Conservation (phyloP, 805 yeast species). For the Yarrowia sp. region DNA sequence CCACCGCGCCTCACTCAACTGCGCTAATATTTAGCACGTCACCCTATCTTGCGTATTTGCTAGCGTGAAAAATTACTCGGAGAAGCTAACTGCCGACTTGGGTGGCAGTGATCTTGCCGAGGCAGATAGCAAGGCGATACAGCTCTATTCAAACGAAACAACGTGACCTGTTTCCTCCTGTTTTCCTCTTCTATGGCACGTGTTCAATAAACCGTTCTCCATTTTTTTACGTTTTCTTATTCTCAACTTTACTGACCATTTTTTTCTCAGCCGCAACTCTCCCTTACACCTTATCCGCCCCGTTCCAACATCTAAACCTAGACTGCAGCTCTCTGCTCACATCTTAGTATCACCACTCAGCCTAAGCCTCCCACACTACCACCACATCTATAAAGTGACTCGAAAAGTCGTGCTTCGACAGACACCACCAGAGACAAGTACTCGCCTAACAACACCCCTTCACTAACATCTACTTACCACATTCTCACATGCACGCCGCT, state of each 20-base stretch:
- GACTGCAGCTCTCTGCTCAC: constrained; percentile 4
- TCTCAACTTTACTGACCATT: not conserved
- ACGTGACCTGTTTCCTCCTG: too few species aligned
- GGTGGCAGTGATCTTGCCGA: constrained; percentile 1
- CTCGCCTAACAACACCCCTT: too few species aligned
- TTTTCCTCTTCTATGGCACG: too few species aligned
- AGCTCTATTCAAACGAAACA: too few species aligned
- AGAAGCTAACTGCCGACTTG: constrained; percentile 17
- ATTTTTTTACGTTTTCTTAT: too few species aligned
- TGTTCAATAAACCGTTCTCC: too few species aligned
- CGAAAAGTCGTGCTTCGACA: constrained; percentile 4
- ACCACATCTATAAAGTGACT: constrained; percentile 28
- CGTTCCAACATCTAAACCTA: constrained; percentile 33
- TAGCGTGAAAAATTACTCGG: constrained; percentile 35
- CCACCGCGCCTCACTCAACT: not conserved
- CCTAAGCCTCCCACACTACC: constrained; percentile 1
- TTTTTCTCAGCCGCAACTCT: constrained; percentile 35
- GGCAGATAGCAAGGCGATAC: too few species aligned
- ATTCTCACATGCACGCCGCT: constrained; percentile 44
- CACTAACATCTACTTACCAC: not conserved
- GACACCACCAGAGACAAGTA: not conserved
- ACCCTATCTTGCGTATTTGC: constrained; percentile 25
- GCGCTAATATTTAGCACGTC: constrained; percentile 29
- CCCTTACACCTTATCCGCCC: constrained; percentile 35
- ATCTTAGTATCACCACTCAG: constrained; percentile 13